Base-by-base conservation (phyloP, 129 eudicot genomes). In the Rutidosis leptorrhynchoides region DNA sequence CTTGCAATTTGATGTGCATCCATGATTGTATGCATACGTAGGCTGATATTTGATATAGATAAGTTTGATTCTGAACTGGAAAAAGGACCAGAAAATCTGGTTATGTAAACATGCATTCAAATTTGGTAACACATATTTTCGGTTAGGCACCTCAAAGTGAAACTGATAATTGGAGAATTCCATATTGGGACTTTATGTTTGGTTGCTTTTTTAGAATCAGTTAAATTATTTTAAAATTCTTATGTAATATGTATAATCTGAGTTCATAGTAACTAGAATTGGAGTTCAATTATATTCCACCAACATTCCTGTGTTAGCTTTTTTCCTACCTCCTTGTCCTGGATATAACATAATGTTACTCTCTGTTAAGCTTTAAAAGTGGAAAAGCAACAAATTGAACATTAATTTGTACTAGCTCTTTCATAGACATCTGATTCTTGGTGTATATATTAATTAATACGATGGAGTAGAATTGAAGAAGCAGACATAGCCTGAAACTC, bases 391-490 rank as follows among this genome's bases (percentile, higher is more conserved):
- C 40, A n/a, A n/a, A n/a, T n/a, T n/a, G n/a, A n/a, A n/a, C n/a
- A n/a, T n/a, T n/a, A n/a, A n/a, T n/a, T n/a, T n/a, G n/a, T n/a
- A n/a, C n/a, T n/a, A n/a, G 24, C 61, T 56, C 15, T 25, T 25
- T 25, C n/a, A 35, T 23, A 25, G 35, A 25, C 35, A 25, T 56
- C 25, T 56, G 15, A 56, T 56, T 25, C 0, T 3, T 17, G 14
- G 62, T 25, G 11, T 6, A 27, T 33, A 17, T n/a, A 4, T 29
- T 58, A 2, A 11, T 17, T 6, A 27, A 29, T 58, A n/a, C 15
- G 40, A 58, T 58, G 20, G 40, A 58, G 63, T 58, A 35, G 42
- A 35, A 26, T 58, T 7, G 42, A 35, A 26, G 63, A 16, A 58
- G 37, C 63, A 58, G 28, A 58, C 37, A 27, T 16, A 58, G 63